Percentiles rank a stretch among this genome's conserved stretches.
Conservation (phyloP, 2,329 filamentous ascomycete genomes). For the Onygenales sp. region DNA sequence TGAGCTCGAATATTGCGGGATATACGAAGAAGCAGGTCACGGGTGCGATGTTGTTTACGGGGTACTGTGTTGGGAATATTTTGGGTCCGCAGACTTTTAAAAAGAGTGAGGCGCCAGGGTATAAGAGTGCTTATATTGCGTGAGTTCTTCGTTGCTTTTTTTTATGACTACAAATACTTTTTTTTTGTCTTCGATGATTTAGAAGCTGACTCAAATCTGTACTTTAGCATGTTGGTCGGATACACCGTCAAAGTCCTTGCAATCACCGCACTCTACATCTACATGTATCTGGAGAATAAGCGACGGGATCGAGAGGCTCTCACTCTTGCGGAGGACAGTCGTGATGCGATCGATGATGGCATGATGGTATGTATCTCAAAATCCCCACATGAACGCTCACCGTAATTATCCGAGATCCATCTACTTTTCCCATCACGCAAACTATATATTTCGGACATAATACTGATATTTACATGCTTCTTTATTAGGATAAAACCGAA, state of each 20-base stretch:
- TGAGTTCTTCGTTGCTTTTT: not conserved
- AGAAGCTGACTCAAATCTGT: not conserved
- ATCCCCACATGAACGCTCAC: not conserved
- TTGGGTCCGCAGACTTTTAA: constrained; percentile 48
- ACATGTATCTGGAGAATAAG: constrained; percentile 5
- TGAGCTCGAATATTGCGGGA: constrained; percentile 45
- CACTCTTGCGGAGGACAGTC: not conserved
- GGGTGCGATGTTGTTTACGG: constrained; percentile 41
- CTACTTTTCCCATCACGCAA: not conserved
- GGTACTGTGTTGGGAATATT: constrained; percentile 47
- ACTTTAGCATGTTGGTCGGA: constrained; percentile 48
- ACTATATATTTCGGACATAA: not conserved
- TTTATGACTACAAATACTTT: no score
- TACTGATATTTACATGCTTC: no score
- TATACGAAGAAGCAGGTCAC: constrained; percentile 49
- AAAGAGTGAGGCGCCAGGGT: constrained; percentile 7
- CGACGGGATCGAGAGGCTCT: not conserved
- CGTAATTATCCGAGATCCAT: not conserved
- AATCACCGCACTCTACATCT: constrained; percentile 17
- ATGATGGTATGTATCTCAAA: not conserved
- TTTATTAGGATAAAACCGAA: constrained; percentile 1
- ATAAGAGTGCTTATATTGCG: not conserved
- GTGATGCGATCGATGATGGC: not conserved
- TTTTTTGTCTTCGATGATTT: not conserved
- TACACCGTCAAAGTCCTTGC: constrained; percentile 27